Evolutionary conservation across 306 rosid species (phyloP).

Genomic region (Sindora glabra): DNA sequence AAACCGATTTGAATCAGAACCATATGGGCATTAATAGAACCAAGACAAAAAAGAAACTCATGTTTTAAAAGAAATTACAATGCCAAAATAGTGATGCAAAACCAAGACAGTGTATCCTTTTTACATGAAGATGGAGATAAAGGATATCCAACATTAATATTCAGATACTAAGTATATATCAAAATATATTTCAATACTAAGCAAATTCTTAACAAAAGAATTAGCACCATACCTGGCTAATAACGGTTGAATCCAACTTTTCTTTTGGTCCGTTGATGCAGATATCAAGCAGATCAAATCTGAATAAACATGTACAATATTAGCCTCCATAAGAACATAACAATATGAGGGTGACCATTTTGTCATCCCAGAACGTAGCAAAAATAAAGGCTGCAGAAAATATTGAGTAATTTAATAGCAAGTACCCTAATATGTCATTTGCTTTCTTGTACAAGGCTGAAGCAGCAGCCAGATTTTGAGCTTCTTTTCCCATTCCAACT

Average conservation of each 20-base stretch:
- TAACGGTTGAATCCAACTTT: slow-evolving; percentile 78
- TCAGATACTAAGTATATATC: no score
- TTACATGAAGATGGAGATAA: neutral
- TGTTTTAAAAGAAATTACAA: neutral
- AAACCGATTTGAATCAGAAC: neutral
- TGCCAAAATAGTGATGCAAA: neutral
- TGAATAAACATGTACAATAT: slow-evolving; percentile 4
- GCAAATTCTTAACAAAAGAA: neutral
- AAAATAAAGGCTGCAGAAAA: neutral
- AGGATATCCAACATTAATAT: neutral
- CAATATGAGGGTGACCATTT: neutral
- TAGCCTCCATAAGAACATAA: neutral
- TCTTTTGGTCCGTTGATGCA: slow-evolving; percentile 93
- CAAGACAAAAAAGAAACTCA: neutral
- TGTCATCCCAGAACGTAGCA: neutral
- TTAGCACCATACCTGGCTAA: slow-evolving; percentile 59
- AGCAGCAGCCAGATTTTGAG: slow-evolving; percentile 75
- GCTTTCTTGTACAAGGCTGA: slow-evolving; percentile 69
- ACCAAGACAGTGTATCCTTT: neutral
- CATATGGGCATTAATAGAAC: neutral
- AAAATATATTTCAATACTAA: neutral
- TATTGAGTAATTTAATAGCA: neutral
- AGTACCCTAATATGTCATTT: slow-evolving; percentile 72
- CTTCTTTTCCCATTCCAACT: slow-evolving; percentile 94
- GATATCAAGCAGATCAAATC: slow-evolving; percentile 91